phyloP scores from a whole-genome alignment of 2,329 filamentous ascomycete species.

The Rutstroemia sydowiana region DNA sequence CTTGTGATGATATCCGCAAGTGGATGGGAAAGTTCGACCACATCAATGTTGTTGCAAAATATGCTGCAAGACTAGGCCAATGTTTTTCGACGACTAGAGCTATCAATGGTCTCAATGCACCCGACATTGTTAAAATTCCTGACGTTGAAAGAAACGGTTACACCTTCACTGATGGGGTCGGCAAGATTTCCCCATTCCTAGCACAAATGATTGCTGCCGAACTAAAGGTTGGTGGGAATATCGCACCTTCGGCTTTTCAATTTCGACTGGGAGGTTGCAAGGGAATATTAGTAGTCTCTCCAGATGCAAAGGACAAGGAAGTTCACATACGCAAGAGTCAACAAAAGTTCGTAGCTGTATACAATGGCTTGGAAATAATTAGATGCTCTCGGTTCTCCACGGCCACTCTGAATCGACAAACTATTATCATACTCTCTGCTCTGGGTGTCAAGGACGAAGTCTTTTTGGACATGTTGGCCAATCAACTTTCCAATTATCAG shows the following conservation, averaged over 20 bases:
- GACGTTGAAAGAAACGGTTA: constrained; percentile 65
- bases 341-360: constrained; percentile 70
- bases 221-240: constrained; percentile 51
- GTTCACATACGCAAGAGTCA: constrained; percentile 80
- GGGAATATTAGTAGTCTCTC: constrained; percentile 73
- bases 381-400: constrained; percentile 68
- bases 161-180: constrained; percentile 86
- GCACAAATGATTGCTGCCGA: constrained; percentile 67
- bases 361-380: constrained; percentile 77
- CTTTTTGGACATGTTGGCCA: constrained; percentile 60
- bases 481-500: constrained; percentile 62
- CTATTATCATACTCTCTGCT: constrained; percentile 75
- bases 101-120: constrained; percentile 55
- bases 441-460: constrained; percentile 62
- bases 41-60: constrained; percentile 81
- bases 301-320: constrained; percentile 56
- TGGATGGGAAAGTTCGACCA: constrained; percentile 84
- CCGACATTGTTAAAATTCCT: constrained; percentile 48
- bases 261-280: constrained; percentile 92
- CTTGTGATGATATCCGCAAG: constrained; percentile 67
- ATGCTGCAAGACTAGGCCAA: constrained; percentile 82
- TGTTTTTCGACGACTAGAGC: constrained; percentile 90
- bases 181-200: constrained; percentile 77
- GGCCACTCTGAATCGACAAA: constrained; percentile 81
- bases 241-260: constrained; percentile 75